Evolutionary conservation across 768 basidiomycete genomes (phyloP), one percentile per base, ranked within the genome.

Genomic region (Sporobolomyces roseus): DNA sequence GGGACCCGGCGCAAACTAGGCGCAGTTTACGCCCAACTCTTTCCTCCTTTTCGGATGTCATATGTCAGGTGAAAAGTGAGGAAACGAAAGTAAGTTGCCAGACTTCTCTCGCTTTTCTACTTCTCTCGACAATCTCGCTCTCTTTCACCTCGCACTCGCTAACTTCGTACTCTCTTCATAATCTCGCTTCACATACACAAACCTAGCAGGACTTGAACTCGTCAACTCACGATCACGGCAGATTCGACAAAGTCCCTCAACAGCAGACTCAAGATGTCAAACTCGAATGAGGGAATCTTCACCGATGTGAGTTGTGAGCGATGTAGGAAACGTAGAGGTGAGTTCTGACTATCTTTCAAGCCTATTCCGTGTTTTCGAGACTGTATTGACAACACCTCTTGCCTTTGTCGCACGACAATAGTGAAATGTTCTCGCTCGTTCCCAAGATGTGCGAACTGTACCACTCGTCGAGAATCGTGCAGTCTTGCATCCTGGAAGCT

Each of bases 361-460:
- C 29, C 29, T 30, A 14, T 33, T 21, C 5, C 51, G n/a, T n/a
- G n/a, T n/a, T n/a, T n/a, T n/a, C n/a, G n/a, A n/a, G n/a, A n/a
- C n/a, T n/a, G n/a, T n/a, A n/a, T n/a, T n/a, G n/a, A n/a, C n/a
- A n/a, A n/a, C n/a, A n/a, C n/a, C n/a, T n/a, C n/a, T n/a, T n/a
- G n/a, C n/a, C n/a, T n/a, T n/a, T n/a, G n/a, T n/a, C n/a, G n/a
- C n/a, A n/a, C n/a, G n/a, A n/a, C n/a, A n/a, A n/a, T 32, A 58
- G 56, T 58, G 38, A 58, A 58, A 38, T 58, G 56, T 38, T 45
- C n/a, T 58, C 38, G 56, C 9, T 45, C 27, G 27, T 58, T 58
- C 56, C 56, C 56, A 4, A 17, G 56, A 2, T 58, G 56, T 32
- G 13, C 41, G 6, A 41, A 58, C 27, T 58, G 56, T 32, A 32